Evolutionary conservation across 2,329 filamentous ascomycete species (phyloP), one percentile per base, ranked within the genome.

Genomic region (Cercospora brassicicola): DNA sequence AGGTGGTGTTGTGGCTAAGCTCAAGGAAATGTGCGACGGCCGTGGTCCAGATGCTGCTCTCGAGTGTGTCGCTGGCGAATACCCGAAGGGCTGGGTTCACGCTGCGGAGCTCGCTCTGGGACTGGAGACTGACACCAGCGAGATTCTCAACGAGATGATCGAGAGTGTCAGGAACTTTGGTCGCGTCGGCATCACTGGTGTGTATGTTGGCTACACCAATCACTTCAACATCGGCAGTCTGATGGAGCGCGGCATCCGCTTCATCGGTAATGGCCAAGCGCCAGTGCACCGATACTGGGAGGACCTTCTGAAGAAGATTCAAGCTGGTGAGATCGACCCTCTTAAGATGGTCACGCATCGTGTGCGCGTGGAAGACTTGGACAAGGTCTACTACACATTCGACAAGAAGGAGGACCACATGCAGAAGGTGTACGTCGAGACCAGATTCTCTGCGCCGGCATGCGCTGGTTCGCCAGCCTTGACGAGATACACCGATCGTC

Each of bases 281-380:
- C 92, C 92, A 0, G 91, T 96, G 0, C 91, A 94, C 74, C 87
- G 89, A 75, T 95, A 96, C 81, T 96, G 92, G 93, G 84, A 92
- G 26, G 86, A 91, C 3, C 83, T 96, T n/a, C 83, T 95, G 56
- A 81, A 86, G 69, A 83, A 84, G 77, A 90, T 96, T 69, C 85
- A 89, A 74, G 84, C 83, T 23, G 88, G 88, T 33, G 84, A 89
- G 71, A 87, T 96, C 51, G 88, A 96, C 68, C 91, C 92, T 0
- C 79, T 90, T 39, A 88, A 91, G 77, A 96, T 96, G 91, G 83
- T 96, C 1, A 91, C 89, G 7, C 92, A 96, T 78, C 89, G 92
- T 11, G 87, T 93, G 13, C 74, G 79, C 18, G 75, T 85, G 8
- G 82, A 83, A 45, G 83, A 85, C 64, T 72, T 85, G 18, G 83